phyloP scores from a whole-genome alignment of 768 basidiomycete genomes.

The Naganishia friedmannii region DNA sequence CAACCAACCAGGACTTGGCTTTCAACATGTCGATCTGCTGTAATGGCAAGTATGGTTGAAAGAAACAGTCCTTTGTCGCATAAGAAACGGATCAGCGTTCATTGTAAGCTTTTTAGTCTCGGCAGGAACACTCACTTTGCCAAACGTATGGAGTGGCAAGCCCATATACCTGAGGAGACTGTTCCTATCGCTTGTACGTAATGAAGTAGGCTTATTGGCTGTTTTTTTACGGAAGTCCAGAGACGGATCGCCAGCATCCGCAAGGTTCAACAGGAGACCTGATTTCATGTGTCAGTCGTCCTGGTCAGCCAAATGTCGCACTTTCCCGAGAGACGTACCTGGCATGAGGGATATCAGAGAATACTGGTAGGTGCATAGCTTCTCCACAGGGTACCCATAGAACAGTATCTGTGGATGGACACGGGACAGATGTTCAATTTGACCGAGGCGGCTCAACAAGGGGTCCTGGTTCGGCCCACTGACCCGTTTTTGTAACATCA shows the following conservation, averaged over 20 bases:
- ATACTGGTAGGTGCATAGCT: constrained; percentile 94
- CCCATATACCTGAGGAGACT: constrained; percentile 90
- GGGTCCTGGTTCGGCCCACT: constrained; percentile 25
- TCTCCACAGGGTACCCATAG: constrained; percentile 92
- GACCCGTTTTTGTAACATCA: constrained; percentile 90
- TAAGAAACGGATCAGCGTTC: background rate
- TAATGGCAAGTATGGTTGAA: constrained; percentile 93
- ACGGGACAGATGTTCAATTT: too few species aligned
- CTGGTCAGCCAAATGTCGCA: background rate
- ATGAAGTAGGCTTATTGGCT: constrained; percentile 69
- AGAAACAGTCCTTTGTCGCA: constrained; percentile 72
- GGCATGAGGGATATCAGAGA: constrained; percentile 91
- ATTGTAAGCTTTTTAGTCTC: background rate
- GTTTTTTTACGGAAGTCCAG: constrained; percentile 64
- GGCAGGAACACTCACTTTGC: constrained; percentile 60
- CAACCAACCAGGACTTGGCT: constrained; percentile 72
- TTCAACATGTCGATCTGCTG: constrained; percentile 89
- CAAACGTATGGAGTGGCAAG: constrained; percentile 89
- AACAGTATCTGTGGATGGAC: constrained; percentile 77
- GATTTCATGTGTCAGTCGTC: background rate
- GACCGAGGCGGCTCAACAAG: background rate
- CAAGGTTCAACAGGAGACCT: constrained; percentile 83
- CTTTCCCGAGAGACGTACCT: constrained; percentile 56
- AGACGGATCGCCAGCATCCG: constrained; percentile 86
- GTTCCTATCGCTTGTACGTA: constrained; percentile 82